Conservation (phyloP, 169 alveolate genomes). For the Plasmodium berghei region DNA sequence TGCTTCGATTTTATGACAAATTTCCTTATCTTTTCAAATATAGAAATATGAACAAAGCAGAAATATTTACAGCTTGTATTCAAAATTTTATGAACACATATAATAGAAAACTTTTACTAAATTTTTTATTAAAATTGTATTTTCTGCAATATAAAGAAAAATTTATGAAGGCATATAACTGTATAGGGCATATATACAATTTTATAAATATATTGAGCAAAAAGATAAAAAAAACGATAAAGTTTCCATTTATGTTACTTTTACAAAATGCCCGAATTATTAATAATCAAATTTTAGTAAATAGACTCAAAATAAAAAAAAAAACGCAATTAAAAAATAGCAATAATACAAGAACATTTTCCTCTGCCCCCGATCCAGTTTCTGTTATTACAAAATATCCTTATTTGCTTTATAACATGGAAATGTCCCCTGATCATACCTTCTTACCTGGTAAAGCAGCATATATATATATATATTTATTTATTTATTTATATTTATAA, state of each 20-base stretch:
- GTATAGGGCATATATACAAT: slow-evolving; percentile 38
- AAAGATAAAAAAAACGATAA: not conserved
- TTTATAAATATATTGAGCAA: slow-evolving; percentile 4
- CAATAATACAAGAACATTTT: not conserved
- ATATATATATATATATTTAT: too few relatives aligned
- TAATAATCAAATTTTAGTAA: not conserved
- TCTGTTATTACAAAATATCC: slow-evolving; percentile 26
- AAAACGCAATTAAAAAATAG: slow-evolving; percentile 6
- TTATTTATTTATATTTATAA: too few relatives aligned
- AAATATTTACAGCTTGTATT: slow-evolving; percentile 18
- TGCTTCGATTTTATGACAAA: slow-evolving; percentile 21
- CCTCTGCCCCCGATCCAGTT: slow-evolving; percentile 5
- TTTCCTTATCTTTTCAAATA: slow-evolving; percentile 41
- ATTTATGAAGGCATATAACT: slow-evolving; percentile 23
- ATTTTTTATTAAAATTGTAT: slow-evolving; percentile 35
- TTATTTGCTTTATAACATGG: slow-evolving; percentile 29
- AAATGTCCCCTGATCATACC: slow-evolving; percentile 45
- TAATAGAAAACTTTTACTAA: slow-evolving; percentile 43
- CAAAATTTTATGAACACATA: slow-evolving; percentile 17
- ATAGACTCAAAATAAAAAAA: not conserved
- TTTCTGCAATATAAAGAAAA: slow-evolving; percentile 29
- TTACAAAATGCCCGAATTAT: slow-evolving; percentile 13
- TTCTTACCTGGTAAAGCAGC: slow-evolving; percentile 18
- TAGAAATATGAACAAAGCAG: slow-evolving; percentile 33
- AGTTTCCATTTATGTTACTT: slow-evolving; percentile 7